Percentiles rank a stretch among this genome's conserved stretches.
Evolutionary conservation across 169 alveolate species (phyloP).

Genomic region (Plasmodium gallinaceum): DNA sequence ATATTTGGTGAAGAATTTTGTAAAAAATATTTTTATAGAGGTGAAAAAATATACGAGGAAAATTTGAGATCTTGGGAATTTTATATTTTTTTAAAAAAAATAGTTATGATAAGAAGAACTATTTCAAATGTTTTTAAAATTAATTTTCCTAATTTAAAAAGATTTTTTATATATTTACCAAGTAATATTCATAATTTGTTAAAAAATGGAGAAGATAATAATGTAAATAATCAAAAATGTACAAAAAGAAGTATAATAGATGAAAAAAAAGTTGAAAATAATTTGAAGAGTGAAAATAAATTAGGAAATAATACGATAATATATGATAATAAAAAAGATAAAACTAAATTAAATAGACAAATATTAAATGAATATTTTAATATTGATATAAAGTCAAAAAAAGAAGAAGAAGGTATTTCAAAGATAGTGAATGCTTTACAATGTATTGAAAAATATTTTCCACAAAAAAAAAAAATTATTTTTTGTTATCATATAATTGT

Average conservation of each 20-base stretch:
- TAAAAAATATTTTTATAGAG: conserved; percentile 57
- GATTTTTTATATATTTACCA: conserved; percentile 32
- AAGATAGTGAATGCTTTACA: conserved; percentile 30
- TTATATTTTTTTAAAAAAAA: conserved; percentile 45
- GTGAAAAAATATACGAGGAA: conserved; percentile 57
- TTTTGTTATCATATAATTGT: conserved; percentile 57
- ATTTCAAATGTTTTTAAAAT: conserved; percentile 16
- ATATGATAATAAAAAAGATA: neutral
- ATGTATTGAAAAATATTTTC: conserved; percentile 35
- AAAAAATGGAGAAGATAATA: neutral
- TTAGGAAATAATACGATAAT: neutral
- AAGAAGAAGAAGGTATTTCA: conserved; percentile 52
- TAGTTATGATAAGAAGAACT: conserved; percentile 52
- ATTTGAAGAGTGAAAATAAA: neutral
- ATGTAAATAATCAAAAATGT: neutral
- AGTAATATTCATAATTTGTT: neutral
- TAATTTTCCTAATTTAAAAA: conserved; percentile 29
- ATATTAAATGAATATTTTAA: conserved; percentile 14
- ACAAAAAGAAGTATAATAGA: too few relatives aligned
- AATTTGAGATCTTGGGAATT: conserved; percentile 74
- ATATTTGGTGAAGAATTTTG: conserved; percentile 69
- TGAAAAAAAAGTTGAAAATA: neutral
- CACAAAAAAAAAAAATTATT: conserved; percentile 52
- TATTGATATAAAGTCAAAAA: conserved; percentile 23
- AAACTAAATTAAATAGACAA: conserved; percentile 15